Percentiles rank a stretch among this genome's conserved stretches.
Evolutionary conservation across 257 asterid genomes (phyloP).

Genomic region (Leonotis leonurus): DNA sequence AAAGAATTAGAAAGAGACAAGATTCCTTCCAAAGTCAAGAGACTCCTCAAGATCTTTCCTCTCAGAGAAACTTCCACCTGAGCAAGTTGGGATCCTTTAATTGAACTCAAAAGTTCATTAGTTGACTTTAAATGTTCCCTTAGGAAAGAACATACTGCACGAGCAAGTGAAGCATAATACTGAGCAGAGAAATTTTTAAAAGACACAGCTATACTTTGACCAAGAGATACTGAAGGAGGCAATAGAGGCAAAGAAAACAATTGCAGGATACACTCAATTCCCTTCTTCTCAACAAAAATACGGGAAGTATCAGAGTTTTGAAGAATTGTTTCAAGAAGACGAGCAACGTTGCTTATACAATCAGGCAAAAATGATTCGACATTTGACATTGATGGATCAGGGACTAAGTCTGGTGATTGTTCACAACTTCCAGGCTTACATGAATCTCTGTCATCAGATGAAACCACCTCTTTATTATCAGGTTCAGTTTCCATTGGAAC

Average conservation of each 20-base stretch:
- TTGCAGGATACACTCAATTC: conserved; percentile 84
- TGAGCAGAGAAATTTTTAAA: conserved; percentile 90
- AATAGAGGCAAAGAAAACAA: conserved; percentile 66
- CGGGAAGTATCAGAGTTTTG: conserved; percentile 96
- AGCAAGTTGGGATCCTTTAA: conserved; percentile 60
- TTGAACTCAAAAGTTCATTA: conserved; percentile 55
- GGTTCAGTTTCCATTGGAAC: conserved; percentile 91
- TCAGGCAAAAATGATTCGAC: conserved; percentile 79
- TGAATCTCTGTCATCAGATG: conserved; percentile 41
- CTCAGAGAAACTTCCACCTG: conserved; percentile 63
- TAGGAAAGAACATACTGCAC: conserved; percentile 76
- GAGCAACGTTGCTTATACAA: conserved; percentile 76
- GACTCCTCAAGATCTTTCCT: conserved; percentile 62
- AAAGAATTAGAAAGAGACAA: conserved; percentile 72
- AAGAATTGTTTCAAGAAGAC: conserved; percentile 85
- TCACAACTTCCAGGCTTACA: conserved; percentile 43
- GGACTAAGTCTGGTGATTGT: conserved; percentile 33
- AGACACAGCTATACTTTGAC: conserved; percentile 81
- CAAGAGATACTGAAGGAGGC: conserved; percentile 80
- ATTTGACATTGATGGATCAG: conserved; percentile 39
- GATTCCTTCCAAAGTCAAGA: conserved; percentile 83
- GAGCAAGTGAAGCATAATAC: conserved; percentile 90
- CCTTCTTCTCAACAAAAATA: conserved; percentile 85
- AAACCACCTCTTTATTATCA: conserved; percentile 44
- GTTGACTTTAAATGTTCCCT: conserved; percentile 68